These are phyloP conservation scores for Kazachstania bromeliacearum DNA, from an alignment of 805 yeast species.

Conservation along the genomic window DNA sequence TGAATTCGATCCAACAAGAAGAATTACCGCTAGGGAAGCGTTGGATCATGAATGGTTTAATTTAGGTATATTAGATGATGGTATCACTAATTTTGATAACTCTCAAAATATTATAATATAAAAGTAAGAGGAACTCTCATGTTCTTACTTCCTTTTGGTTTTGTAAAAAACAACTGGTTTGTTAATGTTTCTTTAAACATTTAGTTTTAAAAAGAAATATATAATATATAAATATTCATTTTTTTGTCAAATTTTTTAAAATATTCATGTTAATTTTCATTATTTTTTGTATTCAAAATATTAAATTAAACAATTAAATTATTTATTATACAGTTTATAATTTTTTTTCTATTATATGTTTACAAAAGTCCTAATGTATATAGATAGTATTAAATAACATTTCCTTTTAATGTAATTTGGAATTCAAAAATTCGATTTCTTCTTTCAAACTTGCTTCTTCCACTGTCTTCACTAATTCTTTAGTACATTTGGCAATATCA, in stretches of 20 bases:
- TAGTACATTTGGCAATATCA: conserved; percentile 93
- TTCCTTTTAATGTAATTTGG: conserved; percentile 40
- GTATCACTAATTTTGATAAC: conserved; percentile 26
- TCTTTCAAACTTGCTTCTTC: conserved; percentile 87
- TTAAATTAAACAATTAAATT: background rate
- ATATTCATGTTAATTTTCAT: no score
- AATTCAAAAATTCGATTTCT: conserved; percentile 74
- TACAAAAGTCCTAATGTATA: background rate
- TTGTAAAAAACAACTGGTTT: no score
- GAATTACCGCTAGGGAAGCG: conserved; percentile 71
- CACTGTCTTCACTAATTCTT: conserved; percentile 89
- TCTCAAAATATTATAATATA: background rate
- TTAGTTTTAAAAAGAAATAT: background rate
- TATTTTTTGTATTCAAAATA: background rate
- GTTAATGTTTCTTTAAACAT: background rate
- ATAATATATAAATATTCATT: no score
- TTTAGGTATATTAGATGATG: conserved; percentile 50
- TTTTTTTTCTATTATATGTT: conserved; percentile 1
- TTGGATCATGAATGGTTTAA: conserved; percentile 77
- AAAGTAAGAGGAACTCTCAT: background rate
- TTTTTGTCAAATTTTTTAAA: no score
- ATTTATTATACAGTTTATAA: background rate
- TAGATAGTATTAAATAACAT: no score
- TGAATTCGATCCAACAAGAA: conserved; percentile 58
- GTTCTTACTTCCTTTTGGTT: no score